Evolutionary conservation across 306 rosid species (phyloP), one percentile per base, ranked within the genome.

Genomic region (Vigna trinervia): DNA sequence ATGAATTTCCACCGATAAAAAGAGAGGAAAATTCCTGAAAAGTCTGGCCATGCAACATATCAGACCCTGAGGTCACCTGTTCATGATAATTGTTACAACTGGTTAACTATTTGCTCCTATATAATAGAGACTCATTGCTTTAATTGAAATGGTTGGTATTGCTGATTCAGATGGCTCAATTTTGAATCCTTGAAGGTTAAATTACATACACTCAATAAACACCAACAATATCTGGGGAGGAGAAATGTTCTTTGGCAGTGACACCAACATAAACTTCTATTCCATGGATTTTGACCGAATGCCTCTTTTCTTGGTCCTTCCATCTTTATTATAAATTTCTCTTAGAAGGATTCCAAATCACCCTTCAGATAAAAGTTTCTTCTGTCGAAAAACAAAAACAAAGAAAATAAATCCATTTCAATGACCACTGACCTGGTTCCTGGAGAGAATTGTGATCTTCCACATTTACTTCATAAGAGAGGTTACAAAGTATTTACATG

Each of bases 381-480:
- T 74, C 67, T 43, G 6, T 57, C 46, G 17, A 47, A 36, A 53
- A 12, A 58, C 12, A 39, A 30, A 15, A 46, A 61, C 34, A 47
- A 47, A 68, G 12, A 8, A 38, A 61, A 23, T 3, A 12, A 26
- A 26, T 34, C 13, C 48, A 43, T 54, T 74, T 73, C 12, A 38
- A 38, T 28, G 45, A 63, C 51, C 50, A 51, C 23, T 1, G 23
- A 22, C 23, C 23, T 22, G 20, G 12, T 72, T 54, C 43, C 38
- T 28, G 28, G 26, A 73, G 54, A 45, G 12, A 64, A 73, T 30
- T 53, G 52, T 63, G 53, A 43, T 80, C 50, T 67, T 45, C 57
- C 43, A 12, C 50, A n/a, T 43, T 50, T 17, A 17, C 19, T 17
- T 17, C 19, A 17, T 17, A 17, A 17, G 19, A 17, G 19, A 17